These are phyloP conservation scores for Lachancea sp. DNA, from an alignment of 805 yeast genomes.

Conservation along the genomic window DNA sequence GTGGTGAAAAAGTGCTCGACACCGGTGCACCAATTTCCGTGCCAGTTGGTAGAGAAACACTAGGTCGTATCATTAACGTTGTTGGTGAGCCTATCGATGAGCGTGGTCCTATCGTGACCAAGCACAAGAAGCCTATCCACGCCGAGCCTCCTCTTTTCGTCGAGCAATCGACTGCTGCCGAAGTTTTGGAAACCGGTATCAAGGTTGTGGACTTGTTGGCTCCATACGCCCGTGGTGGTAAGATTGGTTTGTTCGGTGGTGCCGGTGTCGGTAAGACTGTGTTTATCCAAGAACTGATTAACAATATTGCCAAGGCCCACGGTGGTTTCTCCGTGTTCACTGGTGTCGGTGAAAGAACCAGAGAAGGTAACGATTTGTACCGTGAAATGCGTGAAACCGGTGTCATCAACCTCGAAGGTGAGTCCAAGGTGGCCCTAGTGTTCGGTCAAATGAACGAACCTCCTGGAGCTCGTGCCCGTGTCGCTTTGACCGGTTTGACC, in stretches of 20 bases:
- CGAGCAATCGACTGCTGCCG: slow-evolving; percentile 96
- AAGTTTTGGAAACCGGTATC: slow-evolving; percentile 98
- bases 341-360: slow-evolving; percentile 99
- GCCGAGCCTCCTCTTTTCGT: slow-evolving; percentile 95
- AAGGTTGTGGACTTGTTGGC: slow-evolving; percentile 99
- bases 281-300: slow-evolving; percentile 97
- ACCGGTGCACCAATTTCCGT: slow-evolving; percentile 98
- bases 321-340: slow-evolving; percentile 99
- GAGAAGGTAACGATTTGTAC: slow-evolving; percentile 99
- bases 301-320: slow-evolving; percentile 99
- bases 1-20: slow-evolving; percentile 88
- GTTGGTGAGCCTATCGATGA: slow-evolving; percentile 99
- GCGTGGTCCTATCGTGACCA: slow-evolving; percentile 95
- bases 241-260: slow-evolving; percentile 99
- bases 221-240: slow-evolving; percentile 99
- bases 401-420: slow-evolving; percentile 99
- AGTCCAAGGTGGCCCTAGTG: slow-evolving; percentile 97
- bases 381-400: slow-evolving; percentile 99
- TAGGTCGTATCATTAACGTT: slow-evolving; percentile 97
- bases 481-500: slow-evolving; percentile 98
- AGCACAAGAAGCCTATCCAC: slow-evolving; percentile 95
- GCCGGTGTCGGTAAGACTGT: slow-evolving; percentile 99
- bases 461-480: slow-evolving; percentile 99
- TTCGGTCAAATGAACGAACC: slow-evolving; percentile 99
- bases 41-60: slow-evolving; percentile 98